Percentiles rank a stretch among this genome's conserved stretches.
phyloP scores from a whole-genome alignment of 163 green algal species.

The Chlamydomonas reinhardtii region DNA sequence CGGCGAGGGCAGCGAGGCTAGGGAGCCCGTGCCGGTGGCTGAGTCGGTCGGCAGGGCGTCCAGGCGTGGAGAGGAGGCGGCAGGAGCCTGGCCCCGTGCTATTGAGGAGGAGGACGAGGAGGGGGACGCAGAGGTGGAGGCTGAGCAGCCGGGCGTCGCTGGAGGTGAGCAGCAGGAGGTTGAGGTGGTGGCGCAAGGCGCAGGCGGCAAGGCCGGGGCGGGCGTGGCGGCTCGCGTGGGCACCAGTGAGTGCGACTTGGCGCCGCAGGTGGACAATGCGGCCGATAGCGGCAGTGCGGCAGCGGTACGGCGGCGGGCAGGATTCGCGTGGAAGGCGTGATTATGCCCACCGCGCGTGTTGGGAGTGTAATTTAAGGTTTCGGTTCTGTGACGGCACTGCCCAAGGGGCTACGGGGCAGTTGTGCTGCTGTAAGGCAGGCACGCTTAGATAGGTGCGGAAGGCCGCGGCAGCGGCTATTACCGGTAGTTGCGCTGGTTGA shows the following conservation, averaged over 20 bases:
- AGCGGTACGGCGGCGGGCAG: not conserved
- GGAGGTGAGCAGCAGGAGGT: not conserved
- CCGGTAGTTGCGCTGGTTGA: too few relatives aligned
- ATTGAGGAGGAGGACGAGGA: not conserved
- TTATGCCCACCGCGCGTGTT: too few relatives aligned
- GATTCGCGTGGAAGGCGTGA: slow-evolving; percentile 27
- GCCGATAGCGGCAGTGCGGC: not conserved
- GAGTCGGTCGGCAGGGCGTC: too few relatives aligned
- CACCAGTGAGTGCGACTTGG: slow-evolving; percentile 3
- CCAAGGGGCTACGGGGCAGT: too few relatives aligned
- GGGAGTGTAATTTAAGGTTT: too few relatives aligned
- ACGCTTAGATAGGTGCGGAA: too few relatives aligned
- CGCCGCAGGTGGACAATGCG: slow-evolving; percentile 12
- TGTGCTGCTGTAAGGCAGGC: too few relatives aligned
- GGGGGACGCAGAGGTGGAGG: not conserved
- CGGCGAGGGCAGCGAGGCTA: not conserved
- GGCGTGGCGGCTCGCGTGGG: not conserved
- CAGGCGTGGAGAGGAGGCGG: too few relatives aligned
- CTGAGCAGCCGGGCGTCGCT: not conserved
- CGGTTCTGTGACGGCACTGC: too few relatives aligned
- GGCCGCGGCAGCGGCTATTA: too few relatives aligned
- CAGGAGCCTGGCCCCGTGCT: not conserved
- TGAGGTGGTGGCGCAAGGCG: not conserved
- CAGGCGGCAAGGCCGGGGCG: not conserved
- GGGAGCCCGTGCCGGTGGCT: not conserved